These are phyloP conservation scores for Xylaria sp. DNA, from an alignment of 2,329 filamentous ascomycete genomes.

Conservation along the genomic window DNA sequence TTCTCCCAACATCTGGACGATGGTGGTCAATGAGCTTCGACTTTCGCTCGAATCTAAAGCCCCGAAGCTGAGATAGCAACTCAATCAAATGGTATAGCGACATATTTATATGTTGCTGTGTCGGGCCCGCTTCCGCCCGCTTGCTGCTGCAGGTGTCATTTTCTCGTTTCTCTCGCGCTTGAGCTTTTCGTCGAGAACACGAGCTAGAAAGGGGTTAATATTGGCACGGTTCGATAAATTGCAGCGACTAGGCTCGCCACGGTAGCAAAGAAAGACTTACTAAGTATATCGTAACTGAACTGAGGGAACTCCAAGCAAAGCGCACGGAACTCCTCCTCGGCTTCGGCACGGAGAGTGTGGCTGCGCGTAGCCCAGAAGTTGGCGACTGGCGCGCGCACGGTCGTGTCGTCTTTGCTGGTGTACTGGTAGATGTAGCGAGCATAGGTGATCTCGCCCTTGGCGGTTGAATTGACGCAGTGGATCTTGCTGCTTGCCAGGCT, in stretches of 20 bases:
- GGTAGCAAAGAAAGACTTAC: constrained; percentile 58
- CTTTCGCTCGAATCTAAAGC: not conserved
- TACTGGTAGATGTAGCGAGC: constrained; percentile 89
- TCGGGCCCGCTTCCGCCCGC: constrained; percentile 67
- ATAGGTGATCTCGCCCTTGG: constrained; percentile 90
- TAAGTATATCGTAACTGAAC: constrained; percentile 93
- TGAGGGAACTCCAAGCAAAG: constrained; percentile 91
- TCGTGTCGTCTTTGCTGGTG: constrained; percentile 74
- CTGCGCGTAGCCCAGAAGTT: constrained; percentile 87
- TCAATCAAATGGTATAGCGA: constrained; percentile 9
- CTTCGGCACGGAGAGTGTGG: constrained; percentile 85
- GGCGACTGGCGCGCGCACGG: constrained; percentile 85
- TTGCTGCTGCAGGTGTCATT: constrained; percentile 62
- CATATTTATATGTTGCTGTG: constrained; percentile 57
- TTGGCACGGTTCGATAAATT: constrained; percentile 8
- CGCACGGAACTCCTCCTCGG: constrained; percentile 83
- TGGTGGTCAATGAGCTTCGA: not conserved
- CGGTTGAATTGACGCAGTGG: constrained; percentile 87
- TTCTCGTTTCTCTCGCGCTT: constrained; percentile 71
- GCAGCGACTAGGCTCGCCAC: constrained; percentile 3
- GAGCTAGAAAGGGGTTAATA: constrained; percentile 56
- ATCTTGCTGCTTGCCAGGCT: constrained; percentile 88
- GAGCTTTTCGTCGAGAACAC: constrained; percentile 74
- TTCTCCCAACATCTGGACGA: not conserved
- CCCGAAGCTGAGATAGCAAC: not conserved